Conservation (phyloP, 371 early-diverging fungal genomes). For the Batkoa obscura region DNA sequence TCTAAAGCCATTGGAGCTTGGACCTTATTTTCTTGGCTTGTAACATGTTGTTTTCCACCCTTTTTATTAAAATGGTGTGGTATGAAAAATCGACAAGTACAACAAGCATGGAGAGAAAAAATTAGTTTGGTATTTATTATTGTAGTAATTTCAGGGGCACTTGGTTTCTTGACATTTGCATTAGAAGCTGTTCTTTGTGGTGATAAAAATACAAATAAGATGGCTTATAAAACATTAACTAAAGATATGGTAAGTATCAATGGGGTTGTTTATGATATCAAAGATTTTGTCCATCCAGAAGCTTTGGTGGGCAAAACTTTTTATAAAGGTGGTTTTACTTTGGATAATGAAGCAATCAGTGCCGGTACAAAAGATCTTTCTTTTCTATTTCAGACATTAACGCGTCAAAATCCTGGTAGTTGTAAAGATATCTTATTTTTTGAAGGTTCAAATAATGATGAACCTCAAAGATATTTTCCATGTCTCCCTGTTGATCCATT, state of each 20-base stretch:
- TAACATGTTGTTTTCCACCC: constrained; percentile 4
- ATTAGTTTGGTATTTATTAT: constrained; percentile 55
- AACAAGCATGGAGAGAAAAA: constrained; percentile 75
- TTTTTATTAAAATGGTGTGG: background rate
- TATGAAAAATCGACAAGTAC: constrained; percentile 13
- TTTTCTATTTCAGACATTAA: constrained; percentile 55
- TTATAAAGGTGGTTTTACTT: background rate
- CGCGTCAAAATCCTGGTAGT: constrained; percentile 29
- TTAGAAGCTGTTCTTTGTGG: constrained; percentile 34
- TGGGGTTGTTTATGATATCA: constrained; percentile 1
- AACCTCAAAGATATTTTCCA: constrained; percentile 46
- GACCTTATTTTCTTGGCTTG: background rate
- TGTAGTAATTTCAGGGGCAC: constrained; percentile 36
- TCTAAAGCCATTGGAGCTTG: background rate
- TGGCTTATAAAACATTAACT: background rate
- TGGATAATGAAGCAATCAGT: constrained; percentile 18
- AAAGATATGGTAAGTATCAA: background rate
- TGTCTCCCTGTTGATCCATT: constrained; percentile 32
- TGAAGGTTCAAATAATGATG: constrained; percentile 12
- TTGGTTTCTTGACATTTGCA: constrained; percentile 58
- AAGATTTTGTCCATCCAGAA: background rate
- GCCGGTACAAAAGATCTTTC: constrained; percentile 56
- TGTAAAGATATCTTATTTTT: constrained; percentile 17
- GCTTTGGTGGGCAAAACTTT: background rate
- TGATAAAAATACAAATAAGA: constrained; percentile 4